Evolutionary conservation across 495 filamentous ascomycete species (phyloP).

Genomic region (Penicillium cataractarum): DNA sequence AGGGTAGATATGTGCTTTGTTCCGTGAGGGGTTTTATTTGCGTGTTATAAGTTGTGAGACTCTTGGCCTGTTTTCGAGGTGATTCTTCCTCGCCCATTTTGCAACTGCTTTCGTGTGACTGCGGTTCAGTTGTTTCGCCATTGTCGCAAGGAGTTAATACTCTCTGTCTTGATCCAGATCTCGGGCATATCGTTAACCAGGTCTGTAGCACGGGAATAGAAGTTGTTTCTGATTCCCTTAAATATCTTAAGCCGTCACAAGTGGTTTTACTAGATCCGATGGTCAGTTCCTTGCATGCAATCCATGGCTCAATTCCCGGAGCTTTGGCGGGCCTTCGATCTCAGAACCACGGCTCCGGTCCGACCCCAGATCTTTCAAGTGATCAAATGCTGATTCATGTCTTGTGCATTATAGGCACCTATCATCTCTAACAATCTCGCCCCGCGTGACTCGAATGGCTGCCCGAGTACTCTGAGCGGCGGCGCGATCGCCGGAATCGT

Average conservation of each 20-base stretch:
- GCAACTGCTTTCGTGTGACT: neutral
- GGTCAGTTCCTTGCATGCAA: conserved; percentile 6
- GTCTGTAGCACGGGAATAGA: neutral
- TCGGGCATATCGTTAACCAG: neutral
- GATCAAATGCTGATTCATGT: neutral
- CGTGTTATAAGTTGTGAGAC: conserved; percentile 11
- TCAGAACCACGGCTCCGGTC: conserved; percentile 10
- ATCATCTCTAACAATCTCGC: conserved; percentile 22
- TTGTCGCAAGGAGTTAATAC: neutral
- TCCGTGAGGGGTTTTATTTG: conserved; percentile 4
- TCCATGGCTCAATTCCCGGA: conserved; percentile 7
- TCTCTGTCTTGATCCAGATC: neutral
- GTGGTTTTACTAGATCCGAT: neutral
- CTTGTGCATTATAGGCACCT: conserved; percentile 19
- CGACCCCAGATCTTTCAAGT: neutral
- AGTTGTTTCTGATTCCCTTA: neutral
- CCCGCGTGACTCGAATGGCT: conserved; percentile 30
- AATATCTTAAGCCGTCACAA: neutral
- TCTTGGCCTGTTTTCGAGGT: neutral
- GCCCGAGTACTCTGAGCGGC: conserved; percentile 49
- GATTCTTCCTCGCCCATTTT: neutral
- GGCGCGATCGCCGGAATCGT: conserved; percentile 65
- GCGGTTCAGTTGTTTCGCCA: conserved; percentile 3
- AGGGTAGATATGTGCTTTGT: conserved; percentile 11
- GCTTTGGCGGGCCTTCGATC: neutral